Percentiles rank a stretch among this genome's conserved stretches.
phyloP scores from a whole-genome alignment of 371 early-diverging fungal species.

The Mortierella sp. region DNA sequence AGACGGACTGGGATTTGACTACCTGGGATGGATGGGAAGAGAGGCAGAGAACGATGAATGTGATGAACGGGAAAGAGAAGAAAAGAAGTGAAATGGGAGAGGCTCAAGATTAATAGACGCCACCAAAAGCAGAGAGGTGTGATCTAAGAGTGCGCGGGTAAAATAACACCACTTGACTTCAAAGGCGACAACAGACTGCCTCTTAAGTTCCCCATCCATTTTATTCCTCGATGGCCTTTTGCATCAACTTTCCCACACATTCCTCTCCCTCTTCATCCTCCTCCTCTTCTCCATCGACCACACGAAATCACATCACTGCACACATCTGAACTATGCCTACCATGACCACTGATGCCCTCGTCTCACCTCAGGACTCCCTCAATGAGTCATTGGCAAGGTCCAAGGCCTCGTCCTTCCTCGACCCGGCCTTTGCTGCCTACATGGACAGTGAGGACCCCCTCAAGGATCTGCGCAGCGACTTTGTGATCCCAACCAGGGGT shows the following conservation, averaged over 20 bases:
- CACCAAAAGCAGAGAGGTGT: too few relatives aligned
- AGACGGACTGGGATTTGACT: too few relatives aligned
- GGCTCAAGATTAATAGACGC: neutral
- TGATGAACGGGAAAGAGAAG: neutral
- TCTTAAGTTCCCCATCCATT: neutral
- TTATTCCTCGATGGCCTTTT: neutral
- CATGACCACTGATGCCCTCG: conserved; percentile 6
- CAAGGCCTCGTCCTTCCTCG: conserved; percentile 31
- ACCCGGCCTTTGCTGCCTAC: conserved; percentile 61
- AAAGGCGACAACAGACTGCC: conserved; percentile 1
- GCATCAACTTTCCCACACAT: conserved; percentile 6
- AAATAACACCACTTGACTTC: too few relatives aligned
- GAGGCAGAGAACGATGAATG: too few relatives aligned
- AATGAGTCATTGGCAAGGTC: conserved; percentile 33
- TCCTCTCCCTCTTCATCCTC: neutral
- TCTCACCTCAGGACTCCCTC: conserved; percentile 29
- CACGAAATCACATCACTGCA: neutral
- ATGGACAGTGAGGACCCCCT: conserved; percentile 74
- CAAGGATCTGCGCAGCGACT: conserved; percentile 68
- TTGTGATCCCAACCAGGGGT: conserved; percentile 72
- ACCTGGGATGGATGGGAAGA: too few relatives aligned
- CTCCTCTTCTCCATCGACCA: neutral
- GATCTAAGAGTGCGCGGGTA: too few relatives aligned
- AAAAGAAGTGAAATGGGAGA: neutral
- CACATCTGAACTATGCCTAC: neutral